These are phyloP conservation scores for Lachnellula arida DNA, from an alignment of 2,329 filamentous ascomycete species.

Conservation along the genomic window DNA sequence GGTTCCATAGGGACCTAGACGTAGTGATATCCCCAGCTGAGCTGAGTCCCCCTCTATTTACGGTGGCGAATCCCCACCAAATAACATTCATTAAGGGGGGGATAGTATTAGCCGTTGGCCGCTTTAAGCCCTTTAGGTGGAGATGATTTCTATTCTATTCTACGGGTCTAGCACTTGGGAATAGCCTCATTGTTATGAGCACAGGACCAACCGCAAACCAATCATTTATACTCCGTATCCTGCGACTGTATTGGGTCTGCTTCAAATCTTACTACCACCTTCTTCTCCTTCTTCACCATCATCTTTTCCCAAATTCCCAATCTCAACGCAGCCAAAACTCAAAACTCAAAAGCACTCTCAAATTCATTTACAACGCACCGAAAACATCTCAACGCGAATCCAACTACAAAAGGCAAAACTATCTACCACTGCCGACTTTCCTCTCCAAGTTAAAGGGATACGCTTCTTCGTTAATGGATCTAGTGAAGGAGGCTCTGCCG, in stretches of 20 bases:
- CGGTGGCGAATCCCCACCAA: too few relatives aligned
- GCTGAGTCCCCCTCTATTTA: too few relatives aligned
- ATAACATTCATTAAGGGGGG: too few relatives aligned
- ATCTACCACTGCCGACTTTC: slow-evolving; percentile 11
- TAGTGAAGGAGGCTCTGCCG: slow-evolving; percentile 9
- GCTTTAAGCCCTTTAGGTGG: not conserved
- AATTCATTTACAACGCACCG: not conserved
- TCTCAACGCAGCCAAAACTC: not conserved
- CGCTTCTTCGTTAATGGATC: slow-evolving; percentile 21
- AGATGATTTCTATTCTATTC: not conserved
- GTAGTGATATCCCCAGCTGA: too few relatives aligned
- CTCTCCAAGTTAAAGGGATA: slow-evolving; percentile 12
- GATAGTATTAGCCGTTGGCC: too few relatives aligned
- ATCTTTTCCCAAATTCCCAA: too few relatives aligned
- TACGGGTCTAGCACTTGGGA: not conserved
- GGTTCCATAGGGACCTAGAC: too few relatives aligned
- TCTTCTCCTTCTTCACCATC: too few relatives aligned
- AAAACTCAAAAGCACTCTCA: not conserved
- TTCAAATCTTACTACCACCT: too few relatives aligned
- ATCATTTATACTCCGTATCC: not conserved
- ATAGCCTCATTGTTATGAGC: not conserved
- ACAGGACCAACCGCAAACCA: too few relatives aligned
- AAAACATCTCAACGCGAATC: slow-evolving; percentile 10
- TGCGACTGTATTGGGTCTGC: not conserved
- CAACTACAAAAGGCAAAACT: slow-evolving; percentile 6